Evolutionary conservation across 139 green algal species (phyloP), one percentile per base, ranked within the genome.

Genomic region (Coccomyxa sp.): DNA sequence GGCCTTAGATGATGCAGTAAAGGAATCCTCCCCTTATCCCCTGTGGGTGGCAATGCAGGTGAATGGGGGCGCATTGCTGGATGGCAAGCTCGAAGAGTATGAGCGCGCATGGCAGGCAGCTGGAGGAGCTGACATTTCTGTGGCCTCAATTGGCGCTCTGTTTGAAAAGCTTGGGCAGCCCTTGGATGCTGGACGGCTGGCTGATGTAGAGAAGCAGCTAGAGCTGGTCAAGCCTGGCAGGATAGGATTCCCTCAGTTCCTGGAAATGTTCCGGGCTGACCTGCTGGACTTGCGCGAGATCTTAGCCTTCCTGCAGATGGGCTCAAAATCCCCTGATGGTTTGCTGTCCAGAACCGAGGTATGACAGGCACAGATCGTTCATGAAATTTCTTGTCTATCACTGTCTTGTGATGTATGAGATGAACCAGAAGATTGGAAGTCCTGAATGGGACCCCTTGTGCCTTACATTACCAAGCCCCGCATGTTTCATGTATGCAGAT

Each of bases 71-170:
- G 58, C 95, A 63, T 87, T 97, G 82, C 83, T 97, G 79, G 88
- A 92, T 58, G 91, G 91, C 28, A 90, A 90, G 76, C 84, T 97
- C 15, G 59, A 80, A n/a, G 92, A 97, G 82, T 97, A 97, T 82
- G 84, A 90, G 82, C 59, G 59, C 0, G 91, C 90, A 9, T 97
- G 96, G 82, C 86, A 87, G 76, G 76, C 76, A 27, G 78, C 78
- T 60, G 76, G 45, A 16, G 45, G 76, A 28, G 18, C 13, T 14
- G 76, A 80, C 18, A 57, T 59, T 17, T 63, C 30, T 27, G 31
- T 16, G 25, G 15, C 28, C 1, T 30, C 32, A 18, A 30, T 83
- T 13, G 32, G 30, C 30, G 21, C 80, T 13, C 79, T 90, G 23
- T 89, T 90, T 57, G n/a, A 89, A 67, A n/a, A 67, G 58, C 71